Evolutionary conservation across 1,284 basidiomycete species (phyloP), one percentile per base, ranked within the genome.

Genomic region (Erythrobasidium hasegawianum): DNA sequence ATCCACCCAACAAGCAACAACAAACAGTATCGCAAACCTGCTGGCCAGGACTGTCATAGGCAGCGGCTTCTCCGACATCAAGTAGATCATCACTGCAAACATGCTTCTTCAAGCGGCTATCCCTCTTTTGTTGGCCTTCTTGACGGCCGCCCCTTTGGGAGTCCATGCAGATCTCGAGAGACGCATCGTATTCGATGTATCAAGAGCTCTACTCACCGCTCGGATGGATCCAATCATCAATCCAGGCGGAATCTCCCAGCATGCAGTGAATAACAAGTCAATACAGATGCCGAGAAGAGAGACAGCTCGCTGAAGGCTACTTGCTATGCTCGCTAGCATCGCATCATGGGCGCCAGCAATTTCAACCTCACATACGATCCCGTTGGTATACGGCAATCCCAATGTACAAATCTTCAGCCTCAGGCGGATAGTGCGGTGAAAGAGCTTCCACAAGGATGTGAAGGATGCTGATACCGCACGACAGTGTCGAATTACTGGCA

Each of bases 321-420:
- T 39, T 38, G 10, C 22, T 27, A 14, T 61, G 8, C 27, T 33
- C 11, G 5, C 33, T 33, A 65, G 62, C 62, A 65, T 27, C 62
- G 62, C 10, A 55, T 65, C 22, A 40, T 65, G n/a, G 62, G 62
- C 18, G 62, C 38, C 13, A 65, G 55, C 47, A 65, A 65, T 24
- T 65, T 65, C 39, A 52, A 65, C 24, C 43, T 47, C 20, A 20
- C 5, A 1, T 65, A 65, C 26, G 56, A 65, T 26, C 56, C 55
- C 2, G 38, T 18, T 1, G 18, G 49, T 7, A 47, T 39, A 11
- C 41, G 62, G 33, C 41, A 65, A 26, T 49, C 62, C 10, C 47
- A 41, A 13, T 65, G 62, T 26, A 39, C 55, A 1, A 45, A 50
- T 1, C 45, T 58, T 29, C 50, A 50, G 1, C 62, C 62, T 3